Evolutionary conservation across 768 basidiomycete genomes (phyloP).

Genomic region (Ephemerocybe angulata): DNA sequence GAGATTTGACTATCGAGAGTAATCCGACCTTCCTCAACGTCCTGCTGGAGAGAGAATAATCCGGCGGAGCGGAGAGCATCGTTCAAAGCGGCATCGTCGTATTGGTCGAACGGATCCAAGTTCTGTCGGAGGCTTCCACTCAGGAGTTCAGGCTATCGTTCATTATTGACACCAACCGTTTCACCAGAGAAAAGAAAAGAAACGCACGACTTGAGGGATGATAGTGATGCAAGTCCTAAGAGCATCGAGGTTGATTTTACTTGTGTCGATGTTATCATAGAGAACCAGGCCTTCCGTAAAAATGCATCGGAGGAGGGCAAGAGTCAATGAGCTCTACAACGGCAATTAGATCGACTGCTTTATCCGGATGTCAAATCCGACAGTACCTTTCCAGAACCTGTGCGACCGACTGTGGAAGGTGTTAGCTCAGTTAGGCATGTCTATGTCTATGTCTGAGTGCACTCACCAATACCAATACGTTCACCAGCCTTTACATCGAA

Average conservation of each 20-base stretch:
- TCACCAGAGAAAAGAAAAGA: neutral
- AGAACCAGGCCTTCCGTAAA: conserved; percentile 49
- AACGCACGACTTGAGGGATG: conserved; percentile 44
- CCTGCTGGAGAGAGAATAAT: conserved; percentile 31
- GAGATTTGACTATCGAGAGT: conserved; percentile 40
- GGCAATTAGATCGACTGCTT: neutral
- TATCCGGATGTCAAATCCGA: neutral
- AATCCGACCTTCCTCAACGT: conserved; percentile 47
- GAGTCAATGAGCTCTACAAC: conserved; percentile 31
- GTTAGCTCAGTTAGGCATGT: neutral
- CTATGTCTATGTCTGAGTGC: neutral
- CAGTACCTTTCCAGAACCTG: conserved; percentile 38
- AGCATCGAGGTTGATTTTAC: conserved; percentile 48
- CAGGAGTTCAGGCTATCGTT: conserved; percentile 28
- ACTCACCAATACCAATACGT: conserved; percentile 48
- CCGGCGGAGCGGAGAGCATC: conserved; percentile 35
- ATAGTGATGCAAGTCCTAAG: conserved; percentile 56
- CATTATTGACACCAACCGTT: neutral
- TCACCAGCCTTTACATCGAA: conserved; percentile 52
- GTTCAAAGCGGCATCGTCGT: conserved; percentile 42
- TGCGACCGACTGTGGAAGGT: conserved; percentile 32
- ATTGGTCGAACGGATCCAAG: conserved; percentile 56
- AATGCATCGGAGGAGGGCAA: conserved; percentile 52
- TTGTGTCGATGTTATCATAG: conserved; percentile 49
- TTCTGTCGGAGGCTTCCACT: conserved; percentile 49